Evolutionary conservation across 2,329 filamentous ascomycete genomes (phyloP).

Genomic region (Pyrenochaeta sp.): DNA sequence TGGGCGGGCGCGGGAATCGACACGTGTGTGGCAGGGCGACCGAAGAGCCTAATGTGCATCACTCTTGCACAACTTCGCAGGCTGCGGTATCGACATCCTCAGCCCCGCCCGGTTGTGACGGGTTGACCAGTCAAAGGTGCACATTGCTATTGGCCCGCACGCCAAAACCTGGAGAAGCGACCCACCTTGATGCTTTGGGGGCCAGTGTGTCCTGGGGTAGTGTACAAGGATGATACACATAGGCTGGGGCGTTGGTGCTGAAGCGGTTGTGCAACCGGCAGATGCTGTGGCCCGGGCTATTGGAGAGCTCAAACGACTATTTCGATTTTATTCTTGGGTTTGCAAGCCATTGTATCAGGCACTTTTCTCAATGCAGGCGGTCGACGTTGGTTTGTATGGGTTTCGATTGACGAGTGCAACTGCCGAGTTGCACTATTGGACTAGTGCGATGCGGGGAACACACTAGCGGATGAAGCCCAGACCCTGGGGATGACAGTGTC

Average conservation of each 20-base stretch:
- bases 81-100: neutral
- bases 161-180: neutral
- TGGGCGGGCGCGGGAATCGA: neutral
- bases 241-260: neutral
- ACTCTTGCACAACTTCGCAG: neutral
- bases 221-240: neutral
- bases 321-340: neutral
- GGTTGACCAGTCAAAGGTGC: neutral
- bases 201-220: neutral
- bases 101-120: neutral
- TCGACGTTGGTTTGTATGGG: neutral
- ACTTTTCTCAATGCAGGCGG: neutral
- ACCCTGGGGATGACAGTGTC: slow-evolving; percentile 1
- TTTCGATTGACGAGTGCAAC: slow-evolving; percentile 5
- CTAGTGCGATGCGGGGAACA: slow-evolving; percentile 21
- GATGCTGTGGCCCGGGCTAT: neutral
- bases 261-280: slow-evolving; percentile 9
- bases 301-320: neutral
- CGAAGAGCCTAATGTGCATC: neutral
- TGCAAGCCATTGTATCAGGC: neutral
- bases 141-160: neutral
- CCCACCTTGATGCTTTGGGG: neutral
- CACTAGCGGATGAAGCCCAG: neutral
- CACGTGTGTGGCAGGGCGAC: neutral
- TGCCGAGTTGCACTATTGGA: slow-evolving; percentile 13